Evolutionary conservation across 352 stramenopile species (phyloP).

Genomic region (Peronospora destructor): DNA sequence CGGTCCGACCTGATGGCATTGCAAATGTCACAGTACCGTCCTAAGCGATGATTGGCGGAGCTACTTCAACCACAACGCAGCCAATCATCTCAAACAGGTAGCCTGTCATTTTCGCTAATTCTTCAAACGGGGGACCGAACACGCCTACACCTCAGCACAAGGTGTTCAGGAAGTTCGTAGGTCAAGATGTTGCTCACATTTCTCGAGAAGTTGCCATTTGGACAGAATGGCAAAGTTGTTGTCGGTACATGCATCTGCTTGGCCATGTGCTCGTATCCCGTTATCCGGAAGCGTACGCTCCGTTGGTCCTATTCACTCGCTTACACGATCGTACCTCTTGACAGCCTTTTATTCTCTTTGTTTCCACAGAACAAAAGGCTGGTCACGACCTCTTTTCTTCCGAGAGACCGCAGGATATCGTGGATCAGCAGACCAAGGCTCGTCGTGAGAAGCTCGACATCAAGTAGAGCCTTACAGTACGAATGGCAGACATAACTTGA

Average conservation of each 20-base stretch:
- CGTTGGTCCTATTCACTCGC: slow-evolving; percentile 4
- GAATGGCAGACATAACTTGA: too few relatives aligned
- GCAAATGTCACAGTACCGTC: too few relatives aligned
- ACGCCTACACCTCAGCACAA: too few relatives aligned
- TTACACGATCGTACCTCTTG: not conserved
- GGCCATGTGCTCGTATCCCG: slow-evolving; percentile 59
- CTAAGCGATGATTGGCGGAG: too few relatives aligned
- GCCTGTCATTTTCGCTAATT: too few relatives aligned
- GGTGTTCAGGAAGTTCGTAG: too few relatives aligned
- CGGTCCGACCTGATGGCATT: too few relatives aligned
- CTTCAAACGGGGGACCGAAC: too few relatives aligned
- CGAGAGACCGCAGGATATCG: slow-evolving; percentile 73
- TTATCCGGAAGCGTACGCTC: slow-evolving; percentile 50
- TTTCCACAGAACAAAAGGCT: slow-evolving; percentile 56
- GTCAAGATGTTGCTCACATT: slow-evolving; percentile 46
- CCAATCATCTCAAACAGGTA: too few relatives aligned
- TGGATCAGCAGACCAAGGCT: slow-evolving; percentile 60
- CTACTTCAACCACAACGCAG: too few relatives aligned
- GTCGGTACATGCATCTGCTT: slow-evolving; percentile 61
- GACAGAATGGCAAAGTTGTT: slow-evolving; percentile 67
- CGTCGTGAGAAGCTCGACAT: slow-evolving; percentile 61
- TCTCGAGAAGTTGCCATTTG: slow-evolving; percentile 60
- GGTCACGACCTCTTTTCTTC: slow-evolving; percentile 83
- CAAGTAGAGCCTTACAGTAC: slow-evolving; percentile 28
- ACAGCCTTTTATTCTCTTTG: not conserved